Evolutionary conservation across 2,329 filamentous ascomycete genomes (phyloP).

Genomic region (Boeremia lycopersici): DNA sequence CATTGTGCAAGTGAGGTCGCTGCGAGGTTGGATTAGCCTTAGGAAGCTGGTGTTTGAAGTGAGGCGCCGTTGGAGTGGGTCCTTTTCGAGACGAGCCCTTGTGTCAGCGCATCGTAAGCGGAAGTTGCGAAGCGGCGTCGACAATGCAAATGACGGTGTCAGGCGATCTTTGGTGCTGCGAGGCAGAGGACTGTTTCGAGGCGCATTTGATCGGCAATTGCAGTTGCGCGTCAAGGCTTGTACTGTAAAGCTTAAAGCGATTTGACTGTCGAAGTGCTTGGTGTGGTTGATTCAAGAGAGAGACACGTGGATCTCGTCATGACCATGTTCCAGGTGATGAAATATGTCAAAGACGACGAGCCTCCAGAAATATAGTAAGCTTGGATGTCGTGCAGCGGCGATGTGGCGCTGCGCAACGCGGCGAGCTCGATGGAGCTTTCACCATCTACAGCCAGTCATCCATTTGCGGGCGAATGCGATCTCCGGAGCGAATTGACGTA

Average conservation of each 20-base stretch:
- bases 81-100: slow-evolving; percentile 18
- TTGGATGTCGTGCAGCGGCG: too few relatives aligned
- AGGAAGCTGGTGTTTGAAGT: slow-evolving; percentile 25
- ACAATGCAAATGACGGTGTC: slow-evolving; percentile 5
- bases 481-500: too few relatives aligned
- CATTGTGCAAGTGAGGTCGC: slow-evolving; percentile 15
- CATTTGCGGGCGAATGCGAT: too few relatives aligned
- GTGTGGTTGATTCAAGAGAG: not conserved
- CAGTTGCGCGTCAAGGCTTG: not conserved
- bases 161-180: not conserved
- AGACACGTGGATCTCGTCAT: too few relatives aligned
- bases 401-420: too few relatives aligned
- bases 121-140: slow-evolving; percentile 4
- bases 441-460: too few relatives aligned
- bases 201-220: not conserved
- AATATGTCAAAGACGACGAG: too few relatives aligned
- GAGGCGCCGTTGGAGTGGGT: slow-evolving; percentile 18
- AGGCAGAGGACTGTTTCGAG: not conserved
- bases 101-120: slow-evolving; percentile 7
- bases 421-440: too few relatives aligned
- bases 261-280: not conserved
- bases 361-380: not conserved
- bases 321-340: too few relatives aligned
- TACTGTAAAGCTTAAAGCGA: not conserved
- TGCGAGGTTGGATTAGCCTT: slow-evolving; percentile 15